Base-by-base conservation (phyloP, 306 rosid genomes). In the Cicer chorassanicum region DNA sequence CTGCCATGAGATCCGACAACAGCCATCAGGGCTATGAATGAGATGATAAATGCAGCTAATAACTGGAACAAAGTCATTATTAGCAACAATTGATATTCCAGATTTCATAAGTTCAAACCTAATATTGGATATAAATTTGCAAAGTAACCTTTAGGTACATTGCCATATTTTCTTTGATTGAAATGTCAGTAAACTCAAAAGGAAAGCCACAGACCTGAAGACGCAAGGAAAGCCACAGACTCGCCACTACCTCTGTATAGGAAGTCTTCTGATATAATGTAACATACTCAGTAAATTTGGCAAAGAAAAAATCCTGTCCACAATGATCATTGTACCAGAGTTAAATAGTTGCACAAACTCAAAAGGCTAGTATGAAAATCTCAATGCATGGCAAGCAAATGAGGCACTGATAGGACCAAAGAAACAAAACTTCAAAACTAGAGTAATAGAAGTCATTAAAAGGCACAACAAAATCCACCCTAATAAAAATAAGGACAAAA, bases 171-270 rank as follows among this genome's bases (percentile, higher is more conserved):
- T 48, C 29, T 68, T 80, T 44, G 19, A 9, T 24, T 40, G 18
- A 56, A 24, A 46, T 40, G 72, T 21, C 36, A 55, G 12, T 49
- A 74, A 74, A 70, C 42, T 38, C 34, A 43, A 16, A 65, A 75
- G 3, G 6, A 13, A 36, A 60, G 19, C 1, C 19, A 80, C 77
- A 66, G 70, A 90, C 98, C 90, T 93, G 98, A 80, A 93, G 97
- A 70, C 95, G 96, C 82, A 93, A 83, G 57, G 98, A 93, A 80
- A 93, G 98, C 98, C 98, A 91, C 84, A 89, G 87, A 88, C 97
- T 89, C 55, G 98, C 98, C 75, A 86, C 92, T 67, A 76, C 73
- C 83, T 93, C 98, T n/a, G 98, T 87, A 80, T 83, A 93, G 42
- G 96, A 88, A 86, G 98, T 93, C 87, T 84, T 87, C 82, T 93